Evolutionary conservation across 345 rosid species (phyloP).

Genomic region (Eucalyptus sp.): DNA sequence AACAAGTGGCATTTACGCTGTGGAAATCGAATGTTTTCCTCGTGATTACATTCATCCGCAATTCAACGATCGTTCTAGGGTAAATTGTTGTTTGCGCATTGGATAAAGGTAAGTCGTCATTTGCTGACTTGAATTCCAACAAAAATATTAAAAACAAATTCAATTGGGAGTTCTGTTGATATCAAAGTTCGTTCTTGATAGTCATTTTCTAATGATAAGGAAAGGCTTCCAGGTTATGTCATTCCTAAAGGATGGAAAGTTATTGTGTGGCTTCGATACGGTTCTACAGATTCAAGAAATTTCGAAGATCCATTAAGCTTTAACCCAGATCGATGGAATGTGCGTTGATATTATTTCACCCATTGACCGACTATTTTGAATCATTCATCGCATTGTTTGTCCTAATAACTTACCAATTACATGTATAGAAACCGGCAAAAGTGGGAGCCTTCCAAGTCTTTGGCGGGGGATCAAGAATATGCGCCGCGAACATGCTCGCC

Average conservation of each 20-base stretch:
- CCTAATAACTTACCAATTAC: neutral
- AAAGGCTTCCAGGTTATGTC: conserved; percentile 6
- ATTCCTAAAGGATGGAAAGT: conserved; percentile 30
- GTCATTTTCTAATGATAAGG: neutral
- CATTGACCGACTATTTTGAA: neutral
- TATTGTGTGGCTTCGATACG: conserved; percentile 10
- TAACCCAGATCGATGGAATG: conserved; percentile 30
- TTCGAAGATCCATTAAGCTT: conserved; percentile 24
- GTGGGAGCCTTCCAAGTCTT: conserved; percentile 10
- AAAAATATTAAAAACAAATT: neutral
- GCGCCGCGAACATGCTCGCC: conserved; percentile 24
- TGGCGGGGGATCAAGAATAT: conserved; percentile 14
- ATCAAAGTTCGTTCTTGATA: neutral
- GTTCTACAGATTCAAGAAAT: conserved; percentile 11
- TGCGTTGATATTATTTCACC: neutral
- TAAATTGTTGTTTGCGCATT: too few relatives aligned
- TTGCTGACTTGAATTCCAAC: too few relatives aligned
- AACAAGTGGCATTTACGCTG: too few relatives aligned
- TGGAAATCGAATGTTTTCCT: too few relatives aligned
- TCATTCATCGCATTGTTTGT: neutral
- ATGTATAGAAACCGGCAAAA: conserved; percentile 2
- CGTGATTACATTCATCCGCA: too few relatives aligned
- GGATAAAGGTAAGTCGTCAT: too few relatives aligned
- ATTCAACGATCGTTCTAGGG: too few relatives aligned
- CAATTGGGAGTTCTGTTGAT: too few relatives aligned